phyloP scores from a whole-genome alignment of 2,329 filamentous ascomycete species.

The Scleromitrula shiraiana region DNA sequence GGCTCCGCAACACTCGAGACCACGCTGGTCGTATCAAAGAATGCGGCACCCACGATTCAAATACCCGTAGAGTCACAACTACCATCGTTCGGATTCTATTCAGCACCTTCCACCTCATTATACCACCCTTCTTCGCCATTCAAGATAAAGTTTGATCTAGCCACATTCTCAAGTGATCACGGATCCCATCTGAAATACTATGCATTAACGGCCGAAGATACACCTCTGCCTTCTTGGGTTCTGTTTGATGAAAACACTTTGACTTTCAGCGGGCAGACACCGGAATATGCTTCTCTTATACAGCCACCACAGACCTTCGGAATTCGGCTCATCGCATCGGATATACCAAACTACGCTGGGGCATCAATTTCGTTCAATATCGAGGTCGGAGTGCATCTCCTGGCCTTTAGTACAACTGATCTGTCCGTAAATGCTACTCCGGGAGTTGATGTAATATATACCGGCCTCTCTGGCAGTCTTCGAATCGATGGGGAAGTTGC shows the following conservation, averaged over 20 bases:
- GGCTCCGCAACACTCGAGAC: conserved; percentile 58
- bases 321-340: conserved; percentile 68
- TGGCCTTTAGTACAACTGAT: conserved; percentile 53
- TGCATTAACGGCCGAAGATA: conserved; percentile 65
- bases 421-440: conserved; percentile 50
- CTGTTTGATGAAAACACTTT: conserved; percentile 58
- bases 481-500: conserved; percentile 50
- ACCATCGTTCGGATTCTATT: conserved; percentile 47
- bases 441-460: conserved; percentile 45
- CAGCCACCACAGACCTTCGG: conserved; percentile 65
- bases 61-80: conserved; percentile 53
- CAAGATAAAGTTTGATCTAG: conserved; percentile 42
- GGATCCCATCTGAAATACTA: conserved; percentile 59
- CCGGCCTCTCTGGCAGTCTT: conserved; percentile 42
- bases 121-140: conserved; percentile 46
- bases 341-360: conserved; percentile 69
- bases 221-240: conserved; percentile 81
- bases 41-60: conserved; percentile 43
- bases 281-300: conserved; percentile 52
- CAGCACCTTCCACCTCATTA: conserved; percentile 51
- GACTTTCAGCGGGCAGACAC: conserved; percentile 64
- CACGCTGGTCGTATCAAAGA: conserved; percentile 61
- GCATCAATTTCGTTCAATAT: conserved; percentile 60
- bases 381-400: conserved; percentile 60
- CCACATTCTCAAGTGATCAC: conserved; percentile 48